These are phyloP conservation scores for Leccinum subtestaceum DNA, from an alignment of 768 basidiomycete species.

Conservation along the genomic window DNA sequence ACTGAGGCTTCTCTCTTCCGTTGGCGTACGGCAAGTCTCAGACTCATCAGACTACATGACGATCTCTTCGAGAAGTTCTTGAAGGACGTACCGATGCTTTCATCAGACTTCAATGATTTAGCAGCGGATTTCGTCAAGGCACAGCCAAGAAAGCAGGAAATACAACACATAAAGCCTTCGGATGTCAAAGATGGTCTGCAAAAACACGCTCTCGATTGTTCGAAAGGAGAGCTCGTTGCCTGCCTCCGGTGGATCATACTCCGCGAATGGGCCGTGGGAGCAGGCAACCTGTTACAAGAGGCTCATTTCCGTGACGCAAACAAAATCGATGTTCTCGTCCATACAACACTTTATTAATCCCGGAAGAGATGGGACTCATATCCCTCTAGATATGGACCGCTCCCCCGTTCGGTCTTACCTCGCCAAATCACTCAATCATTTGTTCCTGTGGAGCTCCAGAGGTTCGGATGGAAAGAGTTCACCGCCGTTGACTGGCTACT, in stretches of 20 bases:
- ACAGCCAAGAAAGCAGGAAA: neutral
- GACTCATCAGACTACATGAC: neutral
- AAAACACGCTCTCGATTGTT: neutral
- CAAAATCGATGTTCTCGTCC: constrained; percentile 58
- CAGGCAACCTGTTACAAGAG: neutral
- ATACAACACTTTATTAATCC: constrained; percentile 66
- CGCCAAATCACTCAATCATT: constrained; percentile 59
- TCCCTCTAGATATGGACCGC: constrained; percentile 74
- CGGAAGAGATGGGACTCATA: constrained; percentile 26
- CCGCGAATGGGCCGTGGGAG: neutral
- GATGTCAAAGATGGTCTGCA: constrained; percentile 3
- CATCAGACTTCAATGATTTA: constrained; percentile 49
- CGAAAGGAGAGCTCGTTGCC: constrained; percentile 3
- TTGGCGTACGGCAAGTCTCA: neutral
- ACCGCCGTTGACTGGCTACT: constrained; percentile 67
- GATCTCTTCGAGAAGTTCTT: constrained; percentile 28
- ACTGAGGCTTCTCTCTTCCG: neutral
- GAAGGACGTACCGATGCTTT: constrained; percentile 69
- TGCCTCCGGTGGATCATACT: constrained; percentile 9
- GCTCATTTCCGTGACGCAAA: constrained; percentile 42
- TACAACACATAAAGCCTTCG: neutral
- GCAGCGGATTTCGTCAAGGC: constrained; percentile 48
- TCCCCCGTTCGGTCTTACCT: constrained; percentile 67
- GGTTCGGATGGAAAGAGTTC: constrained; percentile 78
- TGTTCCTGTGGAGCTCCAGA: constrained; percentile 43